Evolutionary conservation across 179 eudicot genomes (phyloP), one percentile per base, ranked within the genome.

Genomic region (Beta lomatogona): DNA sequence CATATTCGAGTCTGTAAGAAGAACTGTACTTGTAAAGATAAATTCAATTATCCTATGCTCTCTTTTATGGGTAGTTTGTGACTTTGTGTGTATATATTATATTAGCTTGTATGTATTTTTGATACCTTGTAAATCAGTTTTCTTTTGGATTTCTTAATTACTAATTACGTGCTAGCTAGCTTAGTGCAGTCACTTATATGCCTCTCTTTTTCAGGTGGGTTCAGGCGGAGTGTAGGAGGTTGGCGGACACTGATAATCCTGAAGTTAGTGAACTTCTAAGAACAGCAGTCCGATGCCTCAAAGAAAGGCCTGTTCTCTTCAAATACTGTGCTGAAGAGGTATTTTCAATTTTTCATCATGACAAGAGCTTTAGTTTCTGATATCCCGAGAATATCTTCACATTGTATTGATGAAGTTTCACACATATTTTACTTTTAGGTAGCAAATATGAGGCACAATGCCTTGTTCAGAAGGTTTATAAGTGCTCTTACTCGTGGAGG

Each of bases 261-360:
- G 99, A 94, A 91, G 98, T 96, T 78, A 77, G 87, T 84, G 99
- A 96, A 53, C 98, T 96, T 79, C 71, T 96, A 83, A 91, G 81
- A 86, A 87, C 92, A 71, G 98, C 99, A 80, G 97, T 96, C 78
- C 91, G 97, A 18, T 94, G 97, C 87, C 97, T 96, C 68, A 94
- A 89, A 87, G 99, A 93, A 88, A 92, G 99, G 82, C 96, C 99
- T 36, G 99, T 94, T 73, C 96, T 96, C 80, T 94, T 92, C 87
- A 96, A 94, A 87, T 96, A 94, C 80, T 96, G 99, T 81, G 99
- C 99, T 11, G 99, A 96, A 85, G 99, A 96, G 98, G 99, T 96
- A 85, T 72, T 76, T 81, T n/a, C n/a, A n/a, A n/a, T n/a, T n/a
- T n/a, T n/a, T 66, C 41, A 57, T 58, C 18, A 66, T 21, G 21